These are phyloP conservation scores for Penicillium sp. DNA, from an alignment of 2,329 filamentous ascomycete species.

Conservation along the genomic window DNA sequence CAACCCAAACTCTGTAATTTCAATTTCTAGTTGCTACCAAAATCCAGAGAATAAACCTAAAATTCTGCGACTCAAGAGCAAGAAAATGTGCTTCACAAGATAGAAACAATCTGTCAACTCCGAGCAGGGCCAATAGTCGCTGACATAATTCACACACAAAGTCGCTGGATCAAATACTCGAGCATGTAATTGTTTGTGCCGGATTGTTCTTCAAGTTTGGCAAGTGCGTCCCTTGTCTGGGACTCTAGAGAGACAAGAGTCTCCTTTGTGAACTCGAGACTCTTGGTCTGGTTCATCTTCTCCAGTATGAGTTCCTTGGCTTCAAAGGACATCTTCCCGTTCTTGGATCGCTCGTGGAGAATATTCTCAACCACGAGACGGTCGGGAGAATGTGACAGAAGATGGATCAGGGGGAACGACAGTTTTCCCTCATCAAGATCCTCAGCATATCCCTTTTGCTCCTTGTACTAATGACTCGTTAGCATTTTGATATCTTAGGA, in stretches of 20 bases:
- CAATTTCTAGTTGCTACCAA: too few species aligned
- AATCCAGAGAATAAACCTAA: too few species aligned
- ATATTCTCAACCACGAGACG: not conserved
- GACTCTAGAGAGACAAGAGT: not conserved
- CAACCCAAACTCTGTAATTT: too few species aligned
- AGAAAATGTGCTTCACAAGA: too few species aligned
- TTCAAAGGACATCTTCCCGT: not conserved
- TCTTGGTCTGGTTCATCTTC: not conserved
- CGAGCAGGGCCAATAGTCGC: too few species aligned
- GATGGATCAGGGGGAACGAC: not conserved
- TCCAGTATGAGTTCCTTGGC: not conserved
- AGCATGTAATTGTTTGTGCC: not conserved
- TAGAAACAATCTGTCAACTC: too few species aligned
- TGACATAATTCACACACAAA: not conserved
- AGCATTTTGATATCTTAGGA: not conserved
- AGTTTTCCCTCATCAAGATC: not conserved
- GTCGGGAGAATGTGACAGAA: not conserved
- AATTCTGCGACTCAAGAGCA: too few species aligned
- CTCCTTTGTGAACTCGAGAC: not conserved
- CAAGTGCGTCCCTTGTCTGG: not conserved
- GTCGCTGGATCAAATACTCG: not conserved
- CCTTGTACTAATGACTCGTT: not conserved
- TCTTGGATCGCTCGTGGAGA: not conserved
- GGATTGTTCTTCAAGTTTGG: not conserved
- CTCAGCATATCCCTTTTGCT: not conserved